phyloP scores from a whole-genome alignment of 768 basidiomycete species.

The Infundibulicybe gibba region DNA sequence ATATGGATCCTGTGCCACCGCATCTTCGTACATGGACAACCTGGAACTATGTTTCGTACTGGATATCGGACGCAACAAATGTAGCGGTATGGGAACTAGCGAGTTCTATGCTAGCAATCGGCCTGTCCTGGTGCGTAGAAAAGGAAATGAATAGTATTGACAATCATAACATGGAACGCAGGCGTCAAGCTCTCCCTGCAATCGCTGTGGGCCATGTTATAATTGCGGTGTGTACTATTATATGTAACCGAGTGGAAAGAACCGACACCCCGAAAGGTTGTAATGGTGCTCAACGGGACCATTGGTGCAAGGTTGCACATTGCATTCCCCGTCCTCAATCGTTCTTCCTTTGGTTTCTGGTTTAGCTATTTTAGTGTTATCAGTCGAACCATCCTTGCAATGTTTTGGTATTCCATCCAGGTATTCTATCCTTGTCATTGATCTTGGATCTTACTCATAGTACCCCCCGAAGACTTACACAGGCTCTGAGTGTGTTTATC shows the following conservation, averaged over 20 bases:
- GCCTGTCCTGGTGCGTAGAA: constrained; percentile 57
- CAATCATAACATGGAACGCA: constrained; percentile 13
- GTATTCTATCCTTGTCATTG: constrained; percentile 21
- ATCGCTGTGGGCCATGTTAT: constrained; percentile 73
- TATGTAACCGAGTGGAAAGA: not conserved
- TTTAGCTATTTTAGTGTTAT: constrained; percentile 84
- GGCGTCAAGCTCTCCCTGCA: constrained; percentile 64
- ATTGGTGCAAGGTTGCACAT: constrained; percentile 75
- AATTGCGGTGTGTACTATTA: constrained; percentile 42
- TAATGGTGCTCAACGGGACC: constrained; percentile 77
- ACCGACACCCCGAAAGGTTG: constrained; percentile 17
- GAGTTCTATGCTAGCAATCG: constrained; percentile 71
- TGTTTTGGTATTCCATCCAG: constrained; percentile 84
- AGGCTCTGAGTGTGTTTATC: constrained; percentile 74
- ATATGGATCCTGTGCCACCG: constrained; percentile 73
- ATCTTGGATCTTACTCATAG: not conserved
- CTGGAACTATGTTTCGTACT: constrained; percentile 64
- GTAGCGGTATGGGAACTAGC: constrained; percentile 58
- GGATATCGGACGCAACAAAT: constrained; percentile 50
- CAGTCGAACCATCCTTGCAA: constrained; percentile 68
- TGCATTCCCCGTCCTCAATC: constrained; percentile 72
- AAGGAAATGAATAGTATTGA: not conserved
- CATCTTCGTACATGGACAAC: constrained; percentile 63
- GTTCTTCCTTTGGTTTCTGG: constrained; percentile 89
- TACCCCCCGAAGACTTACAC: constrained; percentile 36